phyloP scores from a whole-genome alignment of 1,139 yeast genomes.

The Pichia sp. region DNA sequence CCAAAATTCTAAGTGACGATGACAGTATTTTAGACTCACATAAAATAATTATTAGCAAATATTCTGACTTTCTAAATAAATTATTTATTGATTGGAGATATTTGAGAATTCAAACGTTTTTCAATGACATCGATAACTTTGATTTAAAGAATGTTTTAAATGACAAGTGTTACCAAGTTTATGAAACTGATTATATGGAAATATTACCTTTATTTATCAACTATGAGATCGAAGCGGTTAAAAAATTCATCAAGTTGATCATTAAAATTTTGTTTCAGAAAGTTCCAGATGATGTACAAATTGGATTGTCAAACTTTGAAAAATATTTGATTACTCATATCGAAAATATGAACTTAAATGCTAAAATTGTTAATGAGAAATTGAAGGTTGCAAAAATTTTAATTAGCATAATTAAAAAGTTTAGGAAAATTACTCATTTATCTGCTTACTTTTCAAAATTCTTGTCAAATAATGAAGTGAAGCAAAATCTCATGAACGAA shows the following conservation, averaged over 20 bases:
- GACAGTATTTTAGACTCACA: background rate
- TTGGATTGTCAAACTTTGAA: slow-evolving; percentile 42
- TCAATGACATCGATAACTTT: slow-evolving; percentile 48
- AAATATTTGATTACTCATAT: slow-evolving; percentile 36
- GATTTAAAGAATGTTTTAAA: slow-evolving; percentile 30
- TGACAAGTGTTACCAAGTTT: slow-evolving; percentile 1
- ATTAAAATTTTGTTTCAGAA: slow-evolving; percentile 61
- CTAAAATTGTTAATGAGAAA: slow-evolving; percentile 45
- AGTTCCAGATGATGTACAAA: slow-evolving; percentile 51
- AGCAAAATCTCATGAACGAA: background rate
- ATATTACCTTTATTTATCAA: slow-evolving; percentile 55
- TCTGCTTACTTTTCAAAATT: slow-evolving; percentile 36
- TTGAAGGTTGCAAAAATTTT: slow-evolving; percentile 52
- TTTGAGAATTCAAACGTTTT: slow-evolving; percentile 59
- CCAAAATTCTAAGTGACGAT: background rate
- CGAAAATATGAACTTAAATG: slow-evolving; percentile 42
- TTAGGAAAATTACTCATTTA: slow-evolving; percentile 18
- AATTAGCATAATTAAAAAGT: slow-evolving; percentile 48
- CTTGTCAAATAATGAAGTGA: slow-evolving; percentile 36
- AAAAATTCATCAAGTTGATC: slow-evolving; percentile 54
- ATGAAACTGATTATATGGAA: slow-evolving; percentile 1
- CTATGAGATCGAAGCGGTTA: slow-evolving; percentile 62
- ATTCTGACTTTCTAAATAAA: slow-evolving; percentile 56
- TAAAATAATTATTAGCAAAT: slow-evolving; percentile 29
- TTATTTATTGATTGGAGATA: slow-evolving; percentile 61